Conservation (phyloP, 129 eudicot genomes). For the Helichrysum umbraculigerum region DNA sequence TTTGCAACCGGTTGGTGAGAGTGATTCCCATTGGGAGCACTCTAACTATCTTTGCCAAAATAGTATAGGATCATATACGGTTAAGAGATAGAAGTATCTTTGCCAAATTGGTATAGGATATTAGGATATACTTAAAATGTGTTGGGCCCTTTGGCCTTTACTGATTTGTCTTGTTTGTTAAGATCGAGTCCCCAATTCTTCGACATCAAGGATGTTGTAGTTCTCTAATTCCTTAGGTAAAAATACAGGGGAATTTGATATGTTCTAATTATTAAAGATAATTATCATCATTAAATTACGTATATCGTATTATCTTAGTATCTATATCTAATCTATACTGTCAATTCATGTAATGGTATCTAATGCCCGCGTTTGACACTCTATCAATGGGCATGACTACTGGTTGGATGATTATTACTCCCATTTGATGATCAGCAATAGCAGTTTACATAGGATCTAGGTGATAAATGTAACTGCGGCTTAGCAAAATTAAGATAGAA, state of each 20-base stretch:
- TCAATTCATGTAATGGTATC: neutral
- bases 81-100: neutral
- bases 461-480: neutral
- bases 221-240: neutral
- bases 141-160: too few relatives aligned
- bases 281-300: neutral
- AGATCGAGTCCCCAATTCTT: neutral
- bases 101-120: neutral
- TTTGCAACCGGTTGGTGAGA: too few relatives aligned
- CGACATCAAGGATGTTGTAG: neutral
- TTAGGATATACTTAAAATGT: too few relatives aligned
- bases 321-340: neutral
- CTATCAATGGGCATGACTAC: too few relatives aligned
- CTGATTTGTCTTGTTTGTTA: conserved; percentile 1
- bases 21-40: too few relatives aligned
- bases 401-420: too few relatives aligned
- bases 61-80: neutral
- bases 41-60: too few relatives aligned
- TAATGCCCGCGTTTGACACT: neutral
- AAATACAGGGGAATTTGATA: neutral
- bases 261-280: neutral
- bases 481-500: too few relatives aligned
- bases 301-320: too few relatives aligned
- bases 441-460: neutral
- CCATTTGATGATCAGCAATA: neutral